phyloP scores from a whole-genome alignment of 2,329 filamentous ascomycete species.

The Fusarium subtropicale region DNA sequence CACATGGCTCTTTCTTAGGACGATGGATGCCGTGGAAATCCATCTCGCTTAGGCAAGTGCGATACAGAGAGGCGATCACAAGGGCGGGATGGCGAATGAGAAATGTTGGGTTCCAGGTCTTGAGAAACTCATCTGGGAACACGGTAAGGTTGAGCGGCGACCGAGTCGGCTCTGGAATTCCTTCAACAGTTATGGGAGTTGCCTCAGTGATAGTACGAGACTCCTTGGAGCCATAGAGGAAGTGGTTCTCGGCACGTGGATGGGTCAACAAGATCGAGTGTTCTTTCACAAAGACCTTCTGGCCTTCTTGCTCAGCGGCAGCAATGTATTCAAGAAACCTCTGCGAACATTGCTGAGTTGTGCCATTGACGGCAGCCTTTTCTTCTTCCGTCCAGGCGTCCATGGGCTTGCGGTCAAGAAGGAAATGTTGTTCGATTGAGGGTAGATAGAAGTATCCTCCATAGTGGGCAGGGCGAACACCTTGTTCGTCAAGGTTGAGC shows the following conservation, averaged over 20 bases:
- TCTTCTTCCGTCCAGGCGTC: slow-evolving; percentile 34
- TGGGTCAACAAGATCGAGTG: slow-evolving; percentile 28
- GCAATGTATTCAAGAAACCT: slow-evolving; percentile 26
- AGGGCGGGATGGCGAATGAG: slow-evolving; percentile 39
- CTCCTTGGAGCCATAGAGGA: not conserved
- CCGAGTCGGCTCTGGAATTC: slow-evolving; percentile 11
- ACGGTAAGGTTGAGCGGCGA: slow-evolving; percentile 34
- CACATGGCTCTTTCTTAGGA: slow-evolving; percentile 3
- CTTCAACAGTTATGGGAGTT: not conserved
- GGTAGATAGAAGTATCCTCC: slow-evolving; percentile 40
- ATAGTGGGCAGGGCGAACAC: slow-evolving; percentile 20
- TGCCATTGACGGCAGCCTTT: not conserved
- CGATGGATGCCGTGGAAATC: slow-evolving; percentile 5
- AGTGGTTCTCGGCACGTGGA: slow-evolving; percentile 15
- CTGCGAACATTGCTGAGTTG: slow-evolving; percentile 17
- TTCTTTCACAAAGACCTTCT: slow-evolving; percentile 32
- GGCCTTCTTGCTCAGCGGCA: slow-evolving; percentile 26
- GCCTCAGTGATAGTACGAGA: slow-evolving; percentile 1
- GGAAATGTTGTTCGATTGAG: slow-evolving; percentile 2
- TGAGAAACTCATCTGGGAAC: slow-evolving; percentile 38
- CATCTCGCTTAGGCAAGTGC: slow-evolving; percentile 10
- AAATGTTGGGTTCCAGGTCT: slow-evolving; percentile 40
- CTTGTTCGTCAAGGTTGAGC: slow-evolving; percentile 36
- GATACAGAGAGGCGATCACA: slow-evolving; percentile 31
- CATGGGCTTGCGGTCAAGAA: slow-evolving; percentile 14